Base-by-base conservation (phyloP, 176 grass and related monocot species). In the Eragrostis curvula region DNA sequence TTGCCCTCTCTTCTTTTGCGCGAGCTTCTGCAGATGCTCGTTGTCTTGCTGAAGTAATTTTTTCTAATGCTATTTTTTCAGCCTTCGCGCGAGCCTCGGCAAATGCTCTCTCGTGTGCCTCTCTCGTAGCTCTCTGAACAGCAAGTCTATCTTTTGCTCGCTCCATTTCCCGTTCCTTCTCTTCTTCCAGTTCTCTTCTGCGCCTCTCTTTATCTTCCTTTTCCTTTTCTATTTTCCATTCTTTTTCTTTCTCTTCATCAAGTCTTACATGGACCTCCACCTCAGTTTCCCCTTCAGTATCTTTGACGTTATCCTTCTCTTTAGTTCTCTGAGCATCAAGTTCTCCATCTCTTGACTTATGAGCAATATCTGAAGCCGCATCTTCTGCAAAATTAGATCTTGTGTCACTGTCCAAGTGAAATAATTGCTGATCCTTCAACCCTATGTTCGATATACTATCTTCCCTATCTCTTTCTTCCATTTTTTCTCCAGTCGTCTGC, bases 121-220 rank as follows among this genome's bases (percentile, higher is more conserved):
- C 92, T 85, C 68, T 84, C 3, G 90, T 99, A 78, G 93, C 93
- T 85, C 93, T 89, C 68, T 96, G 91, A 85, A 99, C 85, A 68
- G 90, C 93, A 85, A 90, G 72, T 53, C 96, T 91, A 77, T 99
- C 93, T 78, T 99, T 99, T 69, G 92, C 89, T 83, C 96, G 82
- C 79, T 99, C 96, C 80, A 79, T 89, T 81, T 96, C 89, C 69
- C 88, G 80, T 79, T 96, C 88, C 66, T 75, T 90, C 68, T 93
- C 88, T 83, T 96, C 88, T 70, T 91, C 88, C 51, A 88, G 68
- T 61, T 93, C 80, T 77, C 81, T 85, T 64, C 32, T 90, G 27
- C 44, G 2, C 28, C 83, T 95, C 71, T 90, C 88, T 77, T 84
- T 79, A 80, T 72, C 58, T 72, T 82, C 80, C 53, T 97, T 86